Evolutionary conservation across 2,329 filamentous ascomycete genomes (phyloP), one percentile per base, ranked within the genome.

Genomic region (Colletotrichum brevisporum): DNA sequence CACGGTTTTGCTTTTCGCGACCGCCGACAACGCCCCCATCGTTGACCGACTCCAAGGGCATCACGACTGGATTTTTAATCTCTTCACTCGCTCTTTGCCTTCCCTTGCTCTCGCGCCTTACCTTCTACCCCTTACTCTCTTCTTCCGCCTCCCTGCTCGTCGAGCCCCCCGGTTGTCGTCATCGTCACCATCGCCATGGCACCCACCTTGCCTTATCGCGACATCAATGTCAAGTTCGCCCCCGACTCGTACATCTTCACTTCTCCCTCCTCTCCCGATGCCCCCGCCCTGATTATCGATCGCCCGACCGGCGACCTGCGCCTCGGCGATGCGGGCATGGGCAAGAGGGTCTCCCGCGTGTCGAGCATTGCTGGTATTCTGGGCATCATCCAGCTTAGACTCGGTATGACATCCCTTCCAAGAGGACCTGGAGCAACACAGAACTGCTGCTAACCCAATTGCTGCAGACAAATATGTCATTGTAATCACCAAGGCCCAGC

Each of bases 141-240:
- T 18, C 31, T 48, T 10, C 31, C 26, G 27, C 39, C 50, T 54
- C 21, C 50, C 55, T 60, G 45, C 18, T 13, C 9, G 18, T 43
- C 50, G 43, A 56, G 47, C 31, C 60, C 51, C 50, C 66, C 39
- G 39, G 58, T 43, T 39, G n/a, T 18, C 58, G 31, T 58, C 63
- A 74, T 47, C 56, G 55, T 39, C 27, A 15, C n/a, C 55, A 26
- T 58, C 63, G 73, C 43, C 56, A 84, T 84, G 82, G 79, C 80
- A 67, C 77, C 80, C 65, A 74, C 81, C 45, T 81, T 89, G 74
- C 96, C 95, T 24, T 99, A 95, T 83, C 90, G 95, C 78, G 96
- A 99, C 85, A 97, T 98, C 85, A 99, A 98, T 81, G 90, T 99
- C 80, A 94, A 97, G 82, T 93, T 94, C 73, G 94, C 95, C 60